Conservation (phyloP, 805 yeast genomes). For the Candida andamanensis region DNA sequence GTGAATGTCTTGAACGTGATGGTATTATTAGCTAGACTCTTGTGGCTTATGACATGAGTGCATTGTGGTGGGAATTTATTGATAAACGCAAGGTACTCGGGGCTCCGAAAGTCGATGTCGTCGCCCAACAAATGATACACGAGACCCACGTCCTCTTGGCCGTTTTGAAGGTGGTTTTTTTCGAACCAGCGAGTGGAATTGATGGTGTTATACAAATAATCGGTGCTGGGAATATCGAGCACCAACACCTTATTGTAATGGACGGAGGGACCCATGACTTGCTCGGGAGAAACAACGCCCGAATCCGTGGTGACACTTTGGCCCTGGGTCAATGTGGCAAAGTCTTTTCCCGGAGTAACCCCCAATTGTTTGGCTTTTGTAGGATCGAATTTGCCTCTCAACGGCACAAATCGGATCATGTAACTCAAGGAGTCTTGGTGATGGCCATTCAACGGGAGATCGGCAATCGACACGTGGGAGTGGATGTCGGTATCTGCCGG, state of each 20-base stretch:
- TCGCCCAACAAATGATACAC: constrained; percentile 79
- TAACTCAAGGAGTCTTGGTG: constrained; percentile 54
- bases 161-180: constrained; percentile 19
- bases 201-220: constrained; percentile 35
- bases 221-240: constrained; percentile 51
- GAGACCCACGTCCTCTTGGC: constrained; percentile 38
- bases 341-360: constrained; percentile 60
- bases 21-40: constrained; percentile 54
- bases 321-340: constrained; percentile 57
- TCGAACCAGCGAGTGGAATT: constrained; percentile 26
- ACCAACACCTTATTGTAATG: constrained; percentile 57
- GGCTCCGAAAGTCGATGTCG: constrained; percentile 42
- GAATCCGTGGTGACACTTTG: constrained; percentile 48
- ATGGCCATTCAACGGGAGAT: constrained; percentile 4
- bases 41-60: constrained; percentile 71
- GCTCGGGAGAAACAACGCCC: constrained; percentile 62
- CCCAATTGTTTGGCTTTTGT: constrained; percentile 64
- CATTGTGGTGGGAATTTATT: constrained; percentile 47
- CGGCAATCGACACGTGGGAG: constrained; percentile 24
- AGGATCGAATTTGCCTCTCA: constrained; percentile 72
- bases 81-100: constrained; percentile 46
- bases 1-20: constrained; percentile 57
- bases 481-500: constrained; percentile 35
- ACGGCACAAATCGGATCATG: constrained; percentile 59
- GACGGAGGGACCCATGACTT: constrained; percentile 65